phyloP scores from a whole-genome alignment of 495 filamentous ascomycete species.

The Stereocaulon alpinum region DNA sequence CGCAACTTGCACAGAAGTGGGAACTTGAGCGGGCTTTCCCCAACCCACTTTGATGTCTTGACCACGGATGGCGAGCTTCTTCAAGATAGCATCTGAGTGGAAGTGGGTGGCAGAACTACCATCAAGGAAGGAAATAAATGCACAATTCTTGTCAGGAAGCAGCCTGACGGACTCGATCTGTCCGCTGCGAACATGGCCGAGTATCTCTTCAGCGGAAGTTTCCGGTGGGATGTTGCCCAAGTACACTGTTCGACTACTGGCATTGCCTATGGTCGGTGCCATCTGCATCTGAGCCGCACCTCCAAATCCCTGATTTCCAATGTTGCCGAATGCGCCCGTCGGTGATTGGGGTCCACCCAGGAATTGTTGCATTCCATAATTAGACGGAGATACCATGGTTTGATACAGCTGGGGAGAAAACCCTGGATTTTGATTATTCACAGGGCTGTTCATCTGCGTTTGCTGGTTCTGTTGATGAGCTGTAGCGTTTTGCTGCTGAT shows the following conservation, averaged over 20 bases:
- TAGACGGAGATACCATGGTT: conserved; percentile 64
- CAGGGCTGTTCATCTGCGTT: conserved; percentile 45
- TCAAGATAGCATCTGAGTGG: conserved; percentile 98
- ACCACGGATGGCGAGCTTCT: conserved; percentile 94
- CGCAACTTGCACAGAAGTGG: conserved; percentile 88
- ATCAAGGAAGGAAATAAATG: conserved; percentile 97
- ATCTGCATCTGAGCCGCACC: conserved; percentile 62
- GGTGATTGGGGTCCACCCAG: conserved; percentile 81
- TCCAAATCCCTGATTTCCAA: conserved; percentile 47
- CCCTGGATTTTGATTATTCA: conserved; percentile 52
- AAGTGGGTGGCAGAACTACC: conserved; percentile 96
- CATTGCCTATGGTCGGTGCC: conserved; percentile 68
- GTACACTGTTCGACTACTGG: conserved; percentile 93
- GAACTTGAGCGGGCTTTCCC: conserved; percentile 97
- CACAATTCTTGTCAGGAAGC: conserved; percentile 97
- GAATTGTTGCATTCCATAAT: conserved; percentile 57
- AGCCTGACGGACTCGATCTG: conserved; percentile 97
- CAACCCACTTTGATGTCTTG: conserved; percentile 99
- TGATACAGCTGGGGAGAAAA: conserved; percentile 69
- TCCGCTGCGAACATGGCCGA: conserved; percentile 92
- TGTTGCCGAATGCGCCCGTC: conserved; percentile 56
- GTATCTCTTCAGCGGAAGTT: conserved; percentile 95
- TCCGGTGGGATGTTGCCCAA: conserved; percentile 96
- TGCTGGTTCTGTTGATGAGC: conserved; percentile 48
- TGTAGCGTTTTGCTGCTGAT: conserved; percentile 56